A percentile compares a stretch with the other conserved stretches of the same genome.
These are phyloP conservation scores for Corymbia calophylla DNA, from an alignment of 441 rosid species.

Conservation along the genomic window DNA sequence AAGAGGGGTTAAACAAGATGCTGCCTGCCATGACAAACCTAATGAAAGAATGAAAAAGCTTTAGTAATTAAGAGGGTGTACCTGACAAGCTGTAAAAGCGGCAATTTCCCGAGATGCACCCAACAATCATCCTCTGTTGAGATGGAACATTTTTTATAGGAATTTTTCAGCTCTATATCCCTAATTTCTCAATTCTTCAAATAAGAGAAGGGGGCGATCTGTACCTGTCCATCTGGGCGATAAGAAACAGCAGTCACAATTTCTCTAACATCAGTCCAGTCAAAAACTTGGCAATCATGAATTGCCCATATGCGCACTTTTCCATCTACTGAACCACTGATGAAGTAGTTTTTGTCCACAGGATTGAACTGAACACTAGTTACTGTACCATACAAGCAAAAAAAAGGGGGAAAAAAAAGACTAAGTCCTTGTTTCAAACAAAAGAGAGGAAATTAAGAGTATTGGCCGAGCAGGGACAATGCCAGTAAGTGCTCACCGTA, in stretches of 20 bases:
- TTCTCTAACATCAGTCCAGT: constrained; percentile 70
- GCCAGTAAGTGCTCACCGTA: constrained; percentile 33
- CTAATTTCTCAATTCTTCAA: neutral
- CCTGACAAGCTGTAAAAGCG: constrained; percentile 69
- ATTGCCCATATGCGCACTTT: constrained; percentile 93
- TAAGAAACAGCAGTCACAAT: constrained; percentile 90
- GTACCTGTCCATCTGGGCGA: constrained; percentile 81
- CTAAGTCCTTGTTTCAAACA: neutral
- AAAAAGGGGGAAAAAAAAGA: neutral
- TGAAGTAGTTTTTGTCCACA: constrained; percentile 69
- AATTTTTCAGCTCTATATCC: neutral
- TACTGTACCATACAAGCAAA: constrained; percentile 38
- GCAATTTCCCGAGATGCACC: constrained; percentile 70
- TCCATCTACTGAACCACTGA: constrained; percentile 96
- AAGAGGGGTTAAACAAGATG: neutral
- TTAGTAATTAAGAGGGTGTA: constrained; percentile 8
- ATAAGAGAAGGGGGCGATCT: neutral
- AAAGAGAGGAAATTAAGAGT: neutral
- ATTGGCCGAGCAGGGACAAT: neutral
- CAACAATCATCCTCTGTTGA: constrained; percentile 71
- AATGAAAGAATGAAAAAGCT: neutral
- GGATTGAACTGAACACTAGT: constrained; percentile 93
- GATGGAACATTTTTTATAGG: constrained; percentile 7
- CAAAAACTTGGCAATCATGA: constrained; percentile 59
- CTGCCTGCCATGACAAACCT: neutral